Evolutionary conservation across 2,329 filamentous ascomycete genomes (phyloP), one percentile per base, ranked within the genome.

Genomic region (Lomentospora prolificans): DNA sequence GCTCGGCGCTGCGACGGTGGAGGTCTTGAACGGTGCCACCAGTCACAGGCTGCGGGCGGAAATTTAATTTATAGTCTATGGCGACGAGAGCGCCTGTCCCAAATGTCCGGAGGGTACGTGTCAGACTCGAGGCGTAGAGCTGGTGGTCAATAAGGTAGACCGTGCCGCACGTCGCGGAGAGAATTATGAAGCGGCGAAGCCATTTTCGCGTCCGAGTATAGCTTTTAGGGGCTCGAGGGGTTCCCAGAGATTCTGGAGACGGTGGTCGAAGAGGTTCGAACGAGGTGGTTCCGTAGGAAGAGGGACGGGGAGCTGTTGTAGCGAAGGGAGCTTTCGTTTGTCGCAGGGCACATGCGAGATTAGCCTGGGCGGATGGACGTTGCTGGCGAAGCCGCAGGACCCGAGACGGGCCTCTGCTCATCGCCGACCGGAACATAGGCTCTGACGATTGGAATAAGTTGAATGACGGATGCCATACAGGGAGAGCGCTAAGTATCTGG

Each of bases 11-110:
- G 59, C 94, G 85, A 36, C 79, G 75, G 70, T 99, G 94, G 53
- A 97, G 73, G 57, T 90, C 88, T 44, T 81, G 78, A 41, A 95
- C 83, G 19, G 83, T 85, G 53, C 85, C 82, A 24, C 86, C 89
- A 52, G 85, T 79, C 56, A 85, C 79, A 5, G 92, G 91, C 61
- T 90, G 75, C 4, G 88, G 79, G 4, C 89, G 82, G 70, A 99
- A 99, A 71, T 99, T 97, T 69, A 97, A 76, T 73, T 96, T 97
- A 76, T 99, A 97, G 73, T 99, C 94, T 24, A 91, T 65, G 1
- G 91, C 92, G 14, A 95, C 87, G 50, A 91, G 66, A 9, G 95
- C 73, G 6, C 90, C 92, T 2, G 82, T 82, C 41, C 79, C 78
- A 68, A 97, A 96, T 0, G 94, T 96, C 44, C 87, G 86, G 44